A percentile compares a stretch with the other conserved stretches of the same genome.
phyloP scores from a whole-genome alignment of 2,329 filamentous ascomycete species.

The Nothopassalora personata region DNA sequence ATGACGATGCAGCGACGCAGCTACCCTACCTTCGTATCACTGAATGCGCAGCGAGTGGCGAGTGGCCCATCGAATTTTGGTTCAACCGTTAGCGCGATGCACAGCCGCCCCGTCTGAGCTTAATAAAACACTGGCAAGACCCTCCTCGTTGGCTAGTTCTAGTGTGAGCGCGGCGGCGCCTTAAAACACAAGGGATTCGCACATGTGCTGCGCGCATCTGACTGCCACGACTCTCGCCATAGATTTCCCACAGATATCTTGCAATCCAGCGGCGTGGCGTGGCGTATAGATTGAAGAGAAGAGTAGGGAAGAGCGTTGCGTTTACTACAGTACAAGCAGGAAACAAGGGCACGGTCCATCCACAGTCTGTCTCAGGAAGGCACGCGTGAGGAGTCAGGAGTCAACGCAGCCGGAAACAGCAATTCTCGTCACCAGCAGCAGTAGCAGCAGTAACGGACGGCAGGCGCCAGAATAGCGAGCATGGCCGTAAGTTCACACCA shows the following conservation, averaged over 20 bases:
- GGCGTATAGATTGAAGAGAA: not conserved
- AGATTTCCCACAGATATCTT: not conserved
- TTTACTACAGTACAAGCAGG: not conserved
- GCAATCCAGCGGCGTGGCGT: too few species aligned
- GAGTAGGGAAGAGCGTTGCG: not conserved
- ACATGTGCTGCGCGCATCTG: not conserved
- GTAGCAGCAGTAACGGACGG: not conserved
- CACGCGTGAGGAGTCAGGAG: conserved; percentile 5
- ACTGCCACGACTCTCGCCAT: not conserved
- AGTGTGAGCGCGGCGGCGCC: not conserved
- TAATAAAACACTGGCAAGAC: not conserved
- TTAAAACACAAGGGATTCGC: not conserved
- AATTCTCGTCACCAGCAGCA: not conserved
- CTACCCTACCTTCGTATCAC: not conserved
- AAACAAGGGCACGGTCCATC: not conserved
- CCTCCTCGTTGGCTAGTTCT: not conserved
- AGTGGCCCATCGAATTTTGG: not conserved
- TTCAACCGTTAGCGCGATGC: not conserved
- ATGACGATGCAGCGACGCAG: not conserved
- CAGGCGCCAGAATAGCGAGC: conserved; percentile 6
- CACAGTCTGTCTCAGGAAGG: conserved; percentile 5
- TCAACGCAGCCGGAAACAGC: not conserved
- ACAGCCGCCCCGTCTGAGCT: not conserved
- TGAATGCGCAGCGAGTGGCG: not conserved
- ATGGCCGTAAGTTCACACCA: not conserved